Evolutionary conservation across 441 rosid species (phyloP), one percentile per base, ranked within the genome.

Genomic region (Erysimum cheiri): DNA sequence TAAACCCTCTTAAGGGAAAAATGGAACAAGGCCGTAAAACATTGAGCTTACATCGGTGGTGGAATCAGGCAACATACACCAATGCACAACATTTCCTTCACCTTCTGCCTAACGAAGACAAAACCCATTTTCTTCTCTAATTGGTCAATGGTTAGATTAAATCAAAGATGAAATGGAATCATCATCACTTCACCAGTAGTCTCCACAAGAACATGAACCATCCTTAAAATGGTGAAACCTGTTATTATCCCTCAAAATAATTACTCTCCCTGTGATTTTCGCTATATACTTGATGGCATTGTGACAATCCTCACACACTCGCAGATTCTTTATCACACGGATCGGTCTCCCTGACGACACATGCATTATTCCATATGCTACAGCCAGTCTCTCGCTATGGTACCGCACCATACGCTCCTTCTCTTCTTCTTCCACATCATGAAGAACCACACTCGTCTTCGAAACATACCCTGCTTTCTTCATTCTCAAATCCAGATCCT

Each of bases 351-450:
- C 82, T 22, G 73, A 58, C 60, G 88, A 61, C 35, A 77, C 62
- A 53, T 64, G 79, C 64, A 82, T 75, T 59, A 82, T 48, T 54
- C 86, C 85, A 54, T 69, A 84, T 6, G 83, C 85, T 32, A 84
- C 85, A 39, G 86, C 86, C 37, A 84, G 76, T 53, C 80, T 84
- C 58, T 84, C 86, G 44, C 86, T 84, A 77, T 84, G 86, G 74
- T 82, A 72, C 65, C 67, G 67, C 48, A 84, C 84, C 86, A 84
- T 84, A 19, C 74, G 75, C 59, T 79, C 86, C 63, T 84, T 82
- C 79, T 84, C 88, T 71, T 84, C 88, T 71, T 84, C 83, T 14
- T 81, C 85, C 8, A 84, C 88, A 67, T 84, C 88, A 67, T 84
- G 85, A 65, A 84, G 80, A 53, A 84, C 84, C 73, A 82, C 81